Evolutionary conservation across 2,329 filamentous ascomycete species (phyloP).

Genomic region (Trichoderma polysporum): DNA sequence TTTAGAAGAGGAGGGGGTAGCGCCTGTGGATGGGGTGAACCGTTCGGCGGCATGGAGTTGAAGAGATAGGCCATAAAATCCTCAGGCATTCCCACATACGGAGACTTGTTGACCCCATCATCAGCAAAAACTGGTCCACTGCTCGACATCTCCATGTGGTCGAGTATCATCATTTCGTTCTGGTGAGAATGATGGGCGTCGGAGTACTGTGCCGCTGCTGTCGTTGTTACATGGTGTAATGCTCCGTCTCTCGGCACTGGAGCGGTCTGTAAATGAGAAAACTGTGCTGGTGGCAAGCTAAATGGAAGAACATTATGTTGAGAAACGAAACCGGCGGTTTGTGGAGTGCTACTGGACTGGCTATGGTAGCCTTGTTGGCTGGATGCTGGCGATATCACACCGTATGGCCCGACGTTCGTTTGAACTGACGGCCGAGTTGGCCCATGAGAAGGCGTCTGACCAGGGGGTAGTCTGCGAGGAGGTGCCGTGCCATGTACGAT

Average conservation of each 20-base stretch:
- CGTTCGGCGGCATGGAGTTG: conserved; percentile 45
- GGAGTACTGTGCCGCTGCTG: conserved; percentile 44
- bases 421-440: conserved; percentile 49
- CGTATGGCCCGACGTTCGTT: conserved; percentile 49
- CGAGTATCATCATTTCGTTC: conserved; percentile 59
- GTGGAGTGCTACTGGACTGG: conserved; percentile 47
- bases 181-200: conserved; percentile 46
- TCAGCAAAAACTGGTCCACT: conserved; percentile 89
- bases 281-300: conserved; percentile 61
- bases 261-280: conserved; percentile 36
- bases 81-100: conserved; percentile 78
- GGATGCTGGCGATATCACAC: conserved; percentile 53
- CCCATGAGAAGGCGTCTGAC: conserved; percentile 38
- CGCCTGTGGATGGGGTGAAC: conserved; percentile 44
- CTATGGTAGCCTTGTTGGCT: conserved; percentile 49
- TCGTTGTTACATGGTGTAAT: conserved; percentile 38
- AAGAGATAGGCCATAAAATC: conserved; percentile 86
- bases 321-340: conserved; percentile 52
- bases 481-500: background rate
- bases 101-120: conserved; percentile 75
- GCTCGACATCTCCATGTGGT: conserved; percentile 62
- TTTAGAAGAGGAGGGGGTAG: conserved; percentile 44
- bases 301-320: conserved; percentile 64
- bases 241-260: conserved; percentile 35
- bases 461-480: conserved; percentile 31